A percentile compares a stretch with the other conserved stretches of the same genome.
Evolutionary conservation across 2,329 filamentous ascomycete species (phyloP).

Genomic region (Aspergillus aculeatus): DNA sequence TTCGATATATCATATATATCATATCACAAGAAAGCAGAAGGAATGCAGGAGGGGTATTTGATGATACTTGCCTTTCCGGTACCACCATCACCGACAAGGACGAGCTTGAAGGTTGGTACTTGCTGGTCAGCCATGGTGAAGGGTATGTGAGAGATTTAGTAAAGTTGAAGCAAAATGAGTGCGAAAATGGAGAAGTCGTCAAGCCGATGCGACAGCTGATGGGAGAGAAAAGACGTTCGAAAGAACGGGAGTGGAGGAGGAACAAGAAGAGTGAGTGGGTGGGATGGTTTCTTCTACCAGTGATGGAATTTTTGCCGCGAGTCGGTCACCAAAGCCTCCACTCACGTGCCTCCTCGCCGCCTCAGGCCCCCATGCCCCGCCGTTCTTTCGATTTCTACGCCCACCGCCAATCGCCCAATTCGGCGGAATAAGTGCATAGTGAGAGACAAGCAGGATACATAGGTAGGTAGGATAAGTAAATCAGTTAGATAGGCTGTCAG

Average conservation of each 20-base stretch:
- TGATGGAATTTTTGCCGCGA: constrained; percentile 32
- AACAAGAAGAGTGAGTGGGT: constrained; percentile 30
- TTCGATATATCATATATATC: background rate
- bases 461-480: too few species aligned
- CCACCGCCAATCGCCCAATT: background rate
- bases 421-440: too few species aligned
- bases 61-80: constrained; percentile 84
- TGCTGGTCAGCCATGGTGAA: constrained; percentile 61
- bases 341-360: constrained; percentile 18
- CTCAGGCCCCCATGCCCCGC: constrained; percentile 25
- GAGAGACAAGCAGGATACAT: too few species aligned
- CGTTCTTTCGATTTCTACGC: constrained; percentile 1
- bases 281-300: constrained; percentile 23
- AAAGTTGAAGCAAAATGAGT: constrained; percentile 7
- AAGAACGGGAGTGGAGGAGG: constrained; percentile 24
- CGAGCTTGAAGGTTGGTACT: constrained; percentile 95
- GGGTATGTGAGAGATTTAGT: constrained; percentile 21
- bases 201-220: constrained; percentile 24
- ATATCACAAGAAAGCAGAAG: background rate
- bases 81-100: constrained; percentile 98
- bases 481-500: too few species aligned
- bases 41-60: background rate
- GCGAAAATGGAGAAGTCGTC: constrained; percentile 21
- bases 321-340: constrained; percentile 21
- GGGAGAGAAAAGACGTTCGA: constrained; percentile 18